Conservation (phyloP, 2,329 filamentous ascomycete species). For the Stemphylium lycopersici region DNA sequence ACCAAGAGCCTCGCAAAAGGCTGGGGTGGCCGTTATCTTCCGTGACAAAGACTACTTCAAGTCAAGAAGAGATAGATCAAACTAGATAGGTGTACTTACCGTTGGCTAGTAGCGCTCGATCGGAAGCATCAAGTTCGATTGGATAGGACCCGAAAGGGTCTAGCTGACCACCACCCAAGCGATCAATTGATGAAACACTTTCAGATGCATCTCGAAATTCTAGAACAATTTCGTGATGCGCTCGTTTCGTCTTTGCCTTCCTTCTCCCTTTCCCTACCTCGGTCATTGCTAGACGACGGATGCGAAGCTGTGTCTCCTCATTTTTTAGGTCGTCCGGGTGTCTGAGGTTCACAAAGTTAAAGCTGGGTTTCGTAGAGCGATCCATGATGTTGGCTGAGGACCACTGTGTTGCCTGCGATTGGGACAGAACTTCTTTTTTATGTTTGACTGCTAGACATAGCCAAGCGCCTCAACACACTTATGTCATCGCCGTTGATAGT, state of each 20-base stretch:
- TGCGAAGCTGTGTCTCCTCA: conserved; percentile 38
- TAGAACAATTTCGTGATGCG: conserved; percentile 35
- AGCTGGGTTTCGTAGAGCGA: conserved; percentile 29
- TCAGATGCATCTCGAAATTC: conserved; percentile 26
- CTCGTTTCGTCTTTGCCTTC: conserved; percentile 36
- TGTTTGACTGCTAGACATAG: conserved; percentile 3
- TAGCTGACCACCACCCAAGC: conserved; percentile 26
- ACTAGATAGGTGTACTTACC: conserved; percentile 21
- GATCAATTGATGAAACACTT: conserved; percentile 19
- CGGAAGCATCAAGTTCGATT: conserved; percentile 31
- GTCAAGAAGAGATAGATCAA: conserved; percentile 16
- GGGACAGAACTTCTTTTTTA: background rate
- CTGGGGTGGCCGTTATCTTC: conserved; percentile 28
- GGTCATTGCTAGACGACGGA: conserved; percentile 43
- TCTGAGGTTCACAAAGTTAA: conserved; percentile 41
- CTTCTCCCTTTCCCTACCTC: conserved; percentile 37
- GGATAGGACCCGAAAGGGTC: conserved; percentile 38
- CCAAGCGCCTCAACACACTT: background rate
- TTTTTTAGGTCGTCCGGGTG: conserved; percentile 43
- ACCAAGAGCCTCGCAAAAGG: conserved; percentile 36
- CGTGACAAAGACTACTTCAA: conserved; percentile 28
- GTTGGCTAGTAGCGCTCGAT: conserved; percentile 31
- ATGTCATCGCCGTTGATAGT: conserved; percentile 12
- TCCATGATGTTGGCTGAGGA: conserved; percentile 23
- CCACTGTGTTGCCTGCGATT: background rate